Base-by-base conservation (phyloP, 2,329 filamentous ascomycete species). In the Aspergillus sp. region DNA sequence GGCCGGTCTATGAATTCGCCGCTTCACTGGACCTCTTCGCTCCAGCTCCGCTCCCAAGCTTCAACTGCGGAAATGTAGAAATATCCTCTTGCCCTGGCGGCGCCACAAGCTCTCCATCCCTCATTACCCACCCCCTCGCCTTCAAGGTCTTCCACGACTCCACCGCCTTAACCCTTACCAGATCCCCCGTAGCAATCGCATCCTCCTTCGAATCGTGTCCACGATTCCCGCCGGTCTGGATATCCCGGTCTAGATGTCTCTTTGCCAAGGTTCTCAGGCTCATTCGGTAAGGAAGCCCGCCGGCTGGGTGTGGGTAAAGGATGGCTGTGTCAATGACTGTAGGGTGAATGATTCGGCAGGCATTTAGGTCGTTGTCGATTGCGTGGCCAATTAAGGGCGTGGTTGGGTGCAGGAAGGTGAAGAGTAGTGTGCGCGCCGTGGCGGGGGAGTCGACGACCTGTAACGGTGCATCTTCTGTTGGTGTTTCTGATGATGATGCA, bases 141-240 rank as follows among this genome's bases (percentile, higher is more conserved):
- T 85, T 82, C 80, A 95, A 79, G 33, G 76, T 74, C 61, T 82
- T 84, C 90, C 91, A 96, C 61, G 86, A 82, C 54, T 88, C 81
- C 52, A 80, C 82, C 5, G 96, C 82, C 72, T 87, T 90, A 50
- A 86, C 81, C 47, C 89, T 80, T 0, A 96, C 90, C 51, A 99
- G 74, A 59, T 98, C 92, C 0, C 93, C 95, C 0, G 96, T 93
- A 0, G 93, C 90, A 47, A 88, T 83, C 0, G 95, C 91, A 70
- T 99, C 95, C 73, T 99, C 95, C 24, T 88, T 89, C 24, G 91
- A 96, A 76, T 99, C 95, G 73, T 99, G 95, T 0, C 95, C 95
- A 19, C 74, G 66, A 17, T 75, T 62, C 58, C 78, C 77, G 44
- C 87, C 89, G 37, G 86, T 85, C 74, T 99, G 95, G 39, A 99